phyloP scores from a whole-genome alignment of 768 basidiomycete genomes.

The Pleurotus ostreatus region DNA sequence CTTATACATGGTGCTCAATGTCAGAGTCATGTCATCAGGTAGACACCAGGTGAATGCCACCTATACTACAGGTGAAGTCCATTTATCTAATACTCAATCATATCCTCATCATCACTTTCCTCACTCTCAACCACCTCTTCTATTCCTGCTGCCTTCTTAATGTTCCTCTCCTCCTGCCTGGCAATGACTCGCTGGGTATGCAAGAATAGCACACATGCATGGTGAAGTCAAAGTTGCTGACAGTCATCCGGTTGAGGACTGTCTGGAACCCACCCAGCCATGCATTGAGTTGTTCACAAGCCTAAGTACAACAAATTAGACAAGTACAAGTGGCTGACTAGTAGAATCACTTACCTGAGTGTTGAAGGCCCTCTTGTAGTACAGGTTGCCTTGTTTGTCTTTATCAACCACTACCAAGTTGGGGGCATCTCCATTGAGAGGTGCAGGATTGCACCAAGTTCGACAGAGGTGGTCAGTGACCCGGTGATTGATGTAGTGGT shows the following conservation, averaged over 20 bases:
- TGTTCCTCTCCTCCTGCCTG: background rate
- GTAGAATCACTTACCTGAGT: conserved; percentile 18
- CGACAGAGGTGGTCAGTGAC: conserved; percentile 22
- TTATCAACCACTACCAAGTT: conserved; percentile 21
- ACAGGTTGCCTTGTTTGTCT: conserved; percentile 16
- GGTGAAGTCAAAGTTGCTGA: conserved; percentile 16
- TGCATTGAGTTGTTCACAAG: conserved; percentile 27
- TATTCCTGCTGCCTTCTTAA: background rate
- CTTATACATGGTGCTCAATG: too few relatives aligned
- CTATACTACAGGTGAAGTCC: background rate
- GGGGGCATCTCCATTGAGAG: conserved; percentile 23
- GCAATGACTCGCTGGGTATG: background rate
- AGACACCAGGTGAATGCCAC: background rate
- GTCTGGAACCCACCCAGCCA: conserved; percentile 28
- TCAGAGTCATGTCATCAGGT: background rate
- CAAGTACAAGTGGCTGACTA: conserved; percentile 12
- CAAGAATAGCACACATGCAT: conserved; percentile 2
- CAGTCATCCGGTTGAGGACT: conserved; percentile 22
- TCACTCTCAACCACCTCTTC: conserved; percentile 1
- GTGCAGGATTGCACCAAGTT: conserved; percentile 27
- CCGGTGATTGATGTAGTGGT: conserved; percentile 22
- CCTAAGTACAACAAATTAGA: conserved; percentile 10
- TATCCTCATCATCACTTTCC: conserved; percentile 2
- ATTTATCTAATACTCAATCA: background rate
- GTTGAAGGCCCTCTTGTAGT: conserved; percentile 22